phyloP scores from a whole-genome alignment of 352 stramenopile species.

The Elongisporangium anandrum region DNA sequence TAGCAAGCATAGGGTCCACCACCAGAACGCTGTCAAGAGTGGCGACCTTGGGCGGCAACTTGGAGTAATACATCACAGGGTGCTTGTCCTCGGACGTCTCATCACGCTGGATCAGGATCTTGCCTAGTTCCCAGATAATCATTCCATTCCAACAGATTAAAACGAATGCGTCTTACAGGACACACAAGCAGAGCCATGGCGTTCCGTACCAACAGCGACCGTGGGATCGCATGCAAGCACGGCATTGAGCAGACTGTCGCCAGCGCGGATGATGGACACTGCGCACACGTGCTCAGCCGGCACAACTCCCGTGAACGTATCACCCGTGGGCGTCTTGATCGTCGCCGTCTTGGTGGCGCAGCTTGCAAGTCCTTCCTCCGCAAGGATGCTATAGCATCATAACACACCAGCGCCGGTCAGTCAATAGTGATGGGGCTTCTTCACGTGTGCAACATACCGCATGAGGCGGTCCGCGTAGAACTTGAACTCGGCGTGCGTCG shows the following conservation, averaged over 20 bases:
- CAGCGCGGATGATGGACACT: slow-evolving; percentile 93
- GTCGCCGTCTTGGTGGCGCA: slow-evolving; percentile 52
- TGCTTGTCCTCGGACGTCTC: slow-evolving; percentile 86
- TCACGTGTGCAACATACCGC: slow-evolving; percentile 24
- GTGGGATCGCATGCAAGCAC: slow-evolving; percentile 85
- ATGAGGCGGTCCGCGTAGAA: slow-evolving; percentile 78
- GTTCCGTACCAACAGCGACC: slow-evolving; percentile 62
- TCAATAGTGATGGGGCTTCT: not conserved
- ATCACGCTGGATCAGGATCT: slow-evolving; percentile 97
- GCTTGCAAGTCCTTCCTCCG: slow-evolving; percentile 64
- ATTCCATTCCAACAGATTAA: not conserved
- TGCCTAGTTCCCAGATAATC: slow-evolving; percentile 67
- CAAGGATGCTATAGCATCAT: slow-evolving; percentile 42
- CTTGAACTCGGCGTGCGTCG: slow-evolving; percentile 72
- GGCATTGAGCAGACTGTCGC: slow-evolving; percentile 87
- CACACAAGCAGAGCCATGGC: not conserved
- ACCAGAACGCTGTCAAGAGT: slow-evolving; percentile 88
- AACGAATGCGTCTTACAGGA: not conserved
- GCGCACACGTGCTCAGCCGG: slow-evolving; percentile 75
- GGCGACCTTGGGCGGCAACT: slow-evolving; percentile 87
- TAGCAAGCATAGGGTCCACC: slow-evolving; percentile 97
- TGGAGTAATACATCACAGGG: slow-evolving; percentile 92
- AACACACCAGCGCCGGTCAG: not conserved
- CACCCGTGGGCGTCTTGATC: slow-evolving; percentile 63
- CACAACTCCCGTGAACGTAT: slow-evolving; percentile 49